Conservation (phyloP, 2,329 filamentous ascomycete genomes). For the Neophaeococcomyces aloes region DNA sequence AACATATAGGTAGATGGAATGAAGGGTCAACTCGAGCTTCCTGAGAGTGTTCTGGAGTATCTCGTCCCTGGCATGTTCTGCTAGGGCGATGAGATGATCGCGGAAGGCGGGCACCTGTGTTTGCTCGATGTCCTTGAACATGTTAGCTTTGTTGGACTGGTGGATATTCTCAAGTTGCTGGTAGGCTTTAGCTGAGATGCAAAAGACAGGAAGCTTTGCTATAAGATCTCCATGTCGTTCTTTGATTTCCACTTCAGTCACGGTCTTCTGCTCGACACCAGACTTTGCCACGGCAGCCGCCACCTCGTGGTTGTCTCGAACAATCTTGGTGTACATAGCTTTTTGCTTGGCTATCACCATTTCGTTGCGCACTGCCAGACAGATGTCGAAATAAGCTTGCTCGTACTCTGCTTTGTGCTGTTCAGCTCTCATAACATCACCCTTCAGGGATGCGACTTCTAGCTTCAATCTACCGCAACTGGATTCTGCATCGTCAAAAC, state of each 20-base stretch:
- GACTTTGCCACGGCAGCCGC: slow-evolving; percentile 32
- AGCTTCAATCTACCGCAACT: slow-evolving; percentile 22
- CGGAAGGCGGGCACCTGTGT: slow-evolving; percentile 52
- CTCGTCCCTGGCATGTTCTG: too few relatives aligned
- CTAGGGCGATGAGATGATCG: slow-evolving; percentile 30
- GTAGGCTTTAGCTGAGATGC: slow-evolving; percentile 52
- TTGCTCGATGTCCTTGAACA: slow-evolving; percentile 45
- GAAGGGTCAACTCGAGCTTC: too few relatives aligned
- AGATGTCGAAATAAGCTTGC: slow-evolving; percentile 24
- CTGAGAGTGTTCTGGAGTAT: too few relatives aligned
- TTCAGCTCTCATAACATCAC: slow-evolving; percentile 12
- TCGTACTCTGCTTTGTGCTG: slow-evolving; percentile 24
- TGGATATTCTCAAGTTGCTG: slow-evolving; percentile 51
- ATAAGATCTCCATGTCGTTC: slow-evolving; percentile 48
- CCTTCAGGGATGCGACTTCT: slow-evolving; percentile 23
- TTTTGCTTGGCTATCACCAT: slow-evolving; percentile 41
- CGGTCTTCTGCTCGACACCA: background rate
- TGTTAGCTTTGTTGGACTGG: slow-evolving; percentile 40
- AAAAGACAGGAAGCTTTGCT: slow-evolving; percentile 50
- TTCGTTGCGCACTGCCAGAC: slow-evolving; percentile 47
- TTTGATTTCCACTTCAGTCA: background rate
- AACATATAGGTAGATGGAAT: too few relatives aligned
- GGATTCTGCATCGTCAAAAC: slow-evolving; percentile 34
- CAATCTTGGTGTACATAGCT: slow-evolving; percentile 44
- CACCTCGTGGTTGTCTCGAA: slow-evolving; percentile 42